Evolutionary conservation across 1,139 yeast genomes (phyloP), one percentile per base, ranked within the genome.

Genomic region (Zygosaccharomyces pseudobailii): DNA sequence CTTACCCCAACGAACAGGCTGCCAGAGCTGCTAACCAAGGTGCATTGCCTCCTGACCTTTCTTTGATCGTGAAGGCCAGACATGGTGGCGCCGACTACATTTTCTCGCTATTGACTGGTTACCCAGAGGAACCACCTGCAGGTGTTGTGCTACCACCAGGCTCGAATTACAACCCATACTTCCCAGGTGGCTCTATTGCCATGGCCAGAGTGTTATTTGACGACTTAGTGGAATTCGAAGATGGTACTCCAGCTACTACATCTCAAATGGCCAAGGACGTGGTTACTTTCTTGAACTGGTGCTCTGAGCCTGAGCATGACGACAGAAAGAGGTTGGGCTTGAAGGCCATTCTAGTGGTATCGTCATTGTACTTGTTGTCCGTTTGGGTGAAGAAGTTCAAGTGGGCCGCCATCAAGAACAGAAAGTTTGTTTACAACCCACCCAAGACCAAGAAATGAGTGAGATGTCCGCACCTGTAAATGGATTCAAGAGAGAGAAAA

Each of bases 231-330:
- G 99, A 92, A 77, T 92, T 84, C 73, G 98, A 92, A 70, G 98
- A 92, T 70, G 98, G 98, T 67, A 94, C 98, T 55, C 96, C 96
- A 49, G 97, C 98, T 51, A 83, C 97, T 50, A 84, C 98, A 57
- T 85, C 98, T 50, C 99, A 92, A 77, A 89, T 92, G 97, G 98
- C 99, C 63, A 92, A 92, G 80, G 98, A 92, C 71, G 98, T 92
- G 50, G 75, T 89, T 56, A 81, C 88, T 47, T 92, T 92, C 86
- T 82, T 92, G 72, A 87, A 90, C 79, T 92, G 98, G 98, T 89
- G 97, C 58, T 76, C 97, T 52, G 97, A 89, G 75, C 99, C 99
- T 55, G 98, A 92, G 78, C 96, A 87, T 66, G 99, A 92, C 66
- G 97, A 89, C 68, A 86, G 98, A 79, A 92, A 92, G 84, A 87